Percentiles rank a stretch among this genome's conserved stretches.
Evolutionary conservation across 2,329 filamentous ascomycete species (phyloP).

Genomic region (Claviceps citrina): DNA sequence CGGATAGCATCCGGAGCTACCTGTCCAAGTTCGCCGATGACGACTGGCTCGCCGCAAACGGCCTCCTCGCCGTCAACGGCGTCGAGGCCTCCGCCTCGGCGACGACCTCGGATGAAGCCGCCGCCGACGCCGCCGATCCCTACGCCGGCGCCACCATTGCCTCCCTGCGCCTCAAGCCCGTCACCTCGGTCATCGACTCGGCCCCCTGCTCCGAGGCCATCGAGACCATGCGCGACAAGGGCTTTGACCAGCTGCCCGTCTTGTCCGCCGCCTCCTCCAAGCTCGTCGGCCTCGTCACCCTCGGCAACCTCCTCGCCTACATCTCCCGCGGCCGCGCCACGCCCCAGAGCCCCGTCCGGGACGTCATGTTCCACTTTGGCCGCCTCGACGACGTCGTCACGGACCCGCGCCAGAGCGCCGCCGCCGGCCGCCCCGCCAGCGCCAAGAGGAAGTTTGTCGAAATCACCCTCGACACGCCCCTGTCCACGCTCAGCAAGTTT

Average conservation of each 20-base stretch:
- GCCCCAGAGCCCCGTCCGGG: slow-evolving; percentile 55
- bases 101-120: slow-evolving; percentile 13
- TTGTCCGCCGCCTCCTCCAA: slow-evolving; percentile 50
- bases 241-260: slow-evolving; percentile 94
- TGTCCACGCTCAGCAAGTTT: slow-evolving; percentile 75
- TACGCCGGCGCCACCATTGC: slow-evolving; percentile 68
- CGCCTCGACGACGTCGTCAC: slow-evolving; percentile 79
- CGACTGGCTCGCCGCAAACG: slow-evolving; percentile 95
- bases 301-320: slow-evolving; percentile 86
- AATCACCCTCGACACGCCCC: slow-evolving; percentile 79
- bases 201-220: slow-evolving; percentile 73
- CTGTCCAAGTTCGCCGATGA: slow-evolving; percentile 97
- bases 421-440: slow-evolving; percentile 20
- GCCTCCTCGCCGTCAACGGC: slow-evolving; percentile 54
- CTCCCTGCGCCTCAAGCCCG: slow-evolving; percentile 76
- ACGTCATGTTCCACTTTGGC: slow-evolving; percentile 95
- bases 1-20: slow-evolving; percentile 94
- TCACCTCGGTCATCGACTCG: slow-evolving; percentile 63
- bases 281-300: slow-evolving; percentile 82
- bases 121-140: slow-evolving; percentile 38
- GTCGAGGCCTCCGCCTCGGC: slow-evolving; percentile 31
- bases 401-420: slow-evolving; percentile 55
- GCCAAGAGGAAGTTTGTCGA: slow-evolving; percentile 67
- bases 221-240: slow-evolving; percentile 95
- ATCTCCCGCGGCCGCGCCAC: slow-evolving; percentile 71